Evolutionary conservation across 768 basidiomycete species (phyloP).

Genomic region (Pleurotus djamor): DNA sequence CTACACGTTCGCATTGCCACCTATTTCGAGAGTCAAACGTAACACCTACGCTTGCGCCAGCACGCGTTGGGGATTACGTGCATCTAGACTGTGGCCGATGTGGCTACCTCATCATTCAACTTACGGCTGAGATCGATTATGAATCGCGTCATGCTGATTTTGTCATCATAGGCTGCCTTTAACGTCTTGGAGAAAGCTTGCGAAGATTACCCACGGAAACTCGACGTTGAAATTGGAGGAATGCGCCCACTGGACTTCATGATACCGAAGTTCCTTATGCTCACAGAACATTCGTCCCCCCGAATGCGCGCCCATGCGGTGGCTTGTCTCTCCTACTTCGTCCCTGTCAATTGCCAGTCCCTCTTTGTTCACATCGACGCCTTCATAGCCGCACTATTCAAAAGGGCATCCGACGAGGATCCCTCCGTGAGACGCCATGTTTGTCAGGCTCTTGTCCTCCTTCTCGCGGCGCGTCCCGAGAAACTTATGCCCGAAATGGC

Average conservation of each 20-base stretch:
- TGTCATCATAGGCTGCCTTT: conserved; percentile 70
- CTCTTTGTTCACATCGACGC: conserved; percentile 89
- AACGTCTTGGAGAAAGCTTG: conserved; percentile 93
- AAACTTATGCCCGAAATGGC: conserved; percentile 95
- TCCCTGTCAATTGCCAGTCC: conserved; percentile 83
- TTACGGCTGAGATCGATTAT: conserved; percentile 10
- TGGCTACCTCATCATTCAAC: background rate
- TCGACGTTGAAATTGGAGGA: conserved; percentile 92
- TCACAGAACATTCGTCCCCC: conserved; percentile 80
- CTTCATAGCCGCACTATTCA: conserved; percentile 93
- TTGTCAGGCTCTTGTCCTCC: conserved; percentile 91
- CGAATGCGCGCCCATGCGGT: conserved; percentile 95
- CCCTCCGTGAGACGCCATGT: conserved; percentile 93
- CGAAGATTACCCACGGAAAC: conserved; percentile 94
- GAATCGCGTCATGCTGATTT: conserved; percentile 12
- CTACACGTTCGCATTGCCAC: background rate
- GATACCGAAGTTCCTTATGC: conserved; percentile 91
- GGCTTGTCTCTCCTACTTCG: conserved; percentile 92
- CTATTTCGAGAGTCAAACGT: conserved; percentile 2
- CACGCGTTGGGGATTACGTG: background rate
- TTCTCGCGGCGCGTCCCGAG: conserved; percentile 91
- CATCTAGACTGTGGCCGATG: background rate
- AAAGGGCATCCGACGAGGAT: conserved; percentile 91
- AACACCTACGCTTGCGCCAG: background rate
- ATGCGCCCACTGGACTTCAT: conserved; percentile 93